Evolutionary conservation across 2,329 filamentous ascomycete species (phyloP).

Genomic region (Capronia epimyces): DNA sequence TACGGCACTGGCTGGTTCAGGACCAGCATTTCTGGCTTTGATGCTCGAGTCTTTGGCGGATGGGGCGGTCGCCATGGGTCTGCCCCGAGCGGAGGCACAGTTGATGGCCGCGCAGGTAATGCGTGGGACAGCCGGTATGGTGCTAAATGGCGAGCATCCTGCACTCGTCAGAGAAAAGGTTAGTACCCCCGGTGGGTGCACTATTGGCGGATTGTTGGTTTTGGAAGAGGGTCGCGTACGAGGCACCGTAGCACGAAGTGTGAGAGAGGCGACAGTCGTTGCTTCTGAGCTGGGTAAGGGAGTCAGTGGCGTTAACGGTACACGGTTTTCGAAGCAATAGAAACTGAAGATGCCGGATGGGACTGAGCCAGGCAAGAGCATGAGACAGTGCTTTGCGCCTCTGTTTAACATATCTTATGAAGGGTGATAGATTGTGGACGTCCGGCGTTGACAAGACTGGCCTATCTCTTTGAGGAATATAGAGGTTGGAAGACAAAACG

Average conservation of each 20-base stretch:
- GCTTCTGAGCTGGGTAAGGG: slow-evolving; percentile 48
- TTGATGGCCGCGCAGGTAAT: slow-evolving; percentile 59
- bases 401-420: neutral
- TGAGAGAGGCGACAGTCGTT: slow-evolving; percentile 56
- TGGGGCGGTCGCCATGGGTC: slow-evolving; percentile 58
- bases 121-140: slow-evolving; percentile 54
- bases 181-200: slow-evolving; percentile 58
- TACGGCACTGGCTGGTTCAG: slow-evolving; percentile 45
- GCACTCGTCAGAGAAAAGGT: slow-evolving; percentile 57
- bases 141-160: slow-evolving; percentile 56
- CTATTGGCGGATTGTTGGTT: slow-evolving; percentile 56
- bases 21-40: slow-evolving; percentile 57
- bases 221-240: slow-evolving; percentile 74
- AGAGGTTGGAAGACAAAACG: neutral
- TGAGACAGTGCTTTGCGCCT: neutral
- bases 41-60: slow-evolving; percentile 57
- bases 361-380: no score
- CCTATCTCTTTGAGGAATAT: neutral
- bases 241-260: slow-evolving; percentile 62
- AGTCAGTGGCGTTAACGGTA: slow-evolving; percentile 28
- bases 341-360: neutral
- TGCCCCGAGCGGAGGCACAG: slow-evolving; percentile 55
- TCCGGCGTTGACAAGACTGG: neutral
- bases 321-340: slow-evolving; percentile 21
- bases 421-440: neutral